Evolutionary conservation across 2,329 filamentous ascomycete species (phyloP).

Genomic region (Escovopsis weberi): DNA sequence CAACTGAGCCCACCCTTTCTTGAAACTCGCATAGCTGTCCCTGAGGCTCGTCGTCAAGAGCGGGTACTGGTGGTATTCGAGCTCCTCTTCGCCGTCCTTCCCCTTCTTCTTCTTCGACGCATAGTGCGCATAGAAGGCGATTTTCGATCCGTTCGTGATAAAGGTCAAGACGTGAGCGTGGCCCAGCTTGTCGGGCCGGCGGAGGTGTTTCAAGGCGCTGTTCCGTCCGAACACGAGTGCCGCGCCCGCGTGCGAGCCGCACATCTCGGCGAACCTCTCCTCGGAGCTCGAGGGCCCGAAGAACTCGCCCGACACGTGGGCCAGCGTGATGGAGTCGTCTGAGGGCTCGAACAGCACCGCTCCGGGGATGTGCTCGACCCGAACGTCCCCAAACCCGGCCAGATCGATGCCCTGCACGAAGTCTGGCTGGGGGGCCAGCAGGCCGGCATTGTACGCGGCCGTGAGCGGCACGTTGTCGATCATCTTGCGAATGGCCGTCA

Average conservation of each 20-base stretch:
- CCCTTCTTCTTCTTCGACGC: not conserved
- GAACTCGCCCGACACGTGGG: conserved; percentile 16
- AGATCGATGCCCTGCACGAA: conserved; percentile 12
- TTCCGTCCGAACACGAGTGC: conserved; percentile 15
- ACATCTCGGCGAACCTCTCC: conserved; percentile 6
- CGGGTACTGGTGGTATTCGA: conserved; percentile 12
- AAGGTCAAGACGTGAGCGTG: conserved; percentile 13
- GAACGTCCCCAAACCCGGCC: conserved; percentile 3
- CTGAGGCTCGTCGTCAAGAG: conserved; percentile 6
- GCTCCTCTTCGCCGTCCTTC: conserved; percentile 2
- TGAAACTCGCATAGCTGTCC: conserved; percentile 6
- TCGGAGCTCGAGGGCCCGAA: conserved; percentile 7
- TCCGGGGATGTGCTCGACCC: conserved; percentile 5
- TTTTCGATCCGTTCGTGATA: conserved; percentile 11
- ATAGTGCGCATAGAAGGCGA: conserved; percentile 16
- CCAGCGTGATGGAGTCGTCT: conserved; percentile 10
- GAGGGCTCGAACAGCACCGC: conserved; percentile 10
- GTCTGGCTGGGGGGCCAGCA: conserved; percentile 15
- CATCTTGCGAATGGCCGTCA: conserved; percentile 1
- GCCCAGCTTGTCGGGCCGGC: conserved; percentile 7
- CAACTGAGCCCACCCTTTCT: conserved; percentile 8
- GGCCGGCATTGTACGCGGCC: conserved; percentile 14
- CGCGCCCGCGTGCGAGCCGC: conserved; percentile 13
- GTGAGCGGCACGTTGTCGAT: conserved; percentile 11
- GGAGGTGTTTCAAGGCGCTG: conserved; percentile 10